Percentiles rank a stretch among this genome's conserved stretches.
Conservation (phyloP, 2,329 filamentous ascomycete genomes). For the Dendrostoma leiphaemia region DNA sequence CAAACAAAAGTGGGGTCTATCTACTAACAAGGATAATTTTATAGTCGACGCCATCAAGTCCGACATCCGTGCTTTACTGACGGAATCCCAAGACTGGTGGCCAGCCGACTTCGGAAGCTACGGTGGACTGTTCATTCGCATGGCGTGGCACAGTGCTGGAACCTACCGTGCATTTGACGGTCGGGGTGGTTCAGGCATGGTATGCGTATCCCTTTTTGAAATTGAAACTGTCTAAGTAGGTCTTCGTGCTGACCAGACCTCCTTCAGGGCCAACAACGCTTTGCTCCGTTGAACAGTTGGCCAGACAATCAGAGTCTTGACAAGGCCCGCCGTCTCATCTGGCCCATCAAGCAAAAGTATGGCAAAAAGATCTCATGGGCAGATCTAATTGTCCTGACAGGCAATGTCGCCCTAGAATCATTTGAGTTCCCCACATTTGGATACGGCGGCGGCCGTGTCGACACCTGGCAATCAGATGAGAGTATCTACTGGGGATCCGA, state of each 20-base stretch:
- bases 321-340: slow-evolving; percentile 73
- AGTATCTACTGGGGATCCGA: slow-evolving; percentile 73
- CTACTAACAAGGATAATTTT: background rate
- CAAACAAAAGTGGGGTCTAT: background rate
- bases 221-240: no score
- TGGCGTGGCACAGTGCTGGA: slow-evolving; percentile 74
- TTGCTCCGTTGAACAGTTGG: slow-evolving; percentile 75
- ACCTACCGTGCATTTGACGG: slow-evolving; percentile 72
- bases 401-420: slow-evolving; percentile 71
- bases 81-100: slow-evolving; percentile 73
- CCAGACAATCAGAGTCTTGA: slow-evolving; percentile 73
- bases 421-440: slow-evolving; percentile 71
- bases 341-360: slow-evolving; percentile 80
- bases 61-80: slow-evolving; percentile 65
- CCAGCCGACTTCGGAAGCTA: slow-evolving; percentile 76
- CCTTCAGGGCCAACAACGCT: slow-evolving; percentile 67
- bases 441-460: slow-evolving; percentile 66
- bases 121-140: slow-evolving; percentile 70
- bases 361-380: slow-evolving; percentile 77
- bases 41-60: slow-evolving; percentile 62
- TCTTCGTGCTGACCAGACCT: background rate
- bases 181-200: slow-evolving; percentile 62
- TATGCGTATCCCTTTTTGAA: background rate
- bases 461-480: slow-evolving; percentile 72
- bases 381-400: slow-evolving; percentile 65